Conservation (phyloP, 768 basidiomycete species). For the Tulasnella sp. region DNA sequence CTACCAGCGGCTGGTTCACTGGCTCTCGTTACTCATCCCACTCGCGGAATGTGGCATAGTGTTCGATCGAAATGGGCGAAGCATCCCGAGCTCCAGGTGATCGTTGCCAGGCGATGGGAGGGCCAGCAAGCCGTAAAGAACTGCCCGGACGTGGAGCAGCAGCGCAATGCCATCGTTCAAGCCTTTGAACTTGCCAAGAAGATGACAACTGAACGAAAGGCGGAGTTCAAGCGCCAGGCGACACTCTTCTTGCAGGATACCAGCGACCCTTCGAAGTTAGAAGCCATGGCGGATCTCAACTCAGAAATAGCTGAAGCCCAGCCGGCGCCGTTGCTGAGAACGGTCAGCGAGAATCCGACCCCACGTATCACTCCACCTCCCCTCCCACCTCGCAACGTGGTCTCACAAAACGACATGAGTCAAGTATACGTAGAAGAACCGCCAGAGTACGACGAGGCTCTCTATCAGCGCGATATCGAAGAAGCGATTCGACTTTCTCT, state of each 20-base stretch:
- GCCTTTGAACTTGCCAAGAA: conserved; percentile 49
- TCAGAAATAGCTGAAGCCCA: conserved; percentile 41
- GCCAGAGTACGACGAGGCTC: conserved; percentile 37
- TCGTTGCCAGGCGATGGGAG: conserved; percentile 48
- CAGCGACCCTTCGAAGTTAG: conserved; percentile 43
- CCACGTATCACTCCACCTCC: conserved; percentile 5
- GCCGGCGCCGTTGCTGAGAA: conserved; percentile 41
- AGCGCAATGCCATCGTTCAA: conserved; percentile 46
- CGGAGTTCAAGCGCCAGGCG: conserved; percentile 41
- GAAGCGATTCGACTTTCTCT: conserved; percentile 46
- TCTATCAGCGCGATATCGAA: conserved; percentile 43
- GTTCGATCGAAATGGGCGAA: conserved; percentile 43
- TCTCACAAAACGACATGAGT: not conserved
- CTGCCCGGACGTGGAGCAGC: conserved; percentile 38
- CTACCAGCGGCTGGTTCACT: conserved; percentile 43
- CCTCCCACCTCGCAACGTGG: not conserved
- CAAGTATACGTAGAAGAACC: conserved; percentile 38
- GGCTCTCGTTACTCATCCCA: conserved; percentile 45
- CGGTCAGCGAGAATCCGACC: conserved; percentile 35
- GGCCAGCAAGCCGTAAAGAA: conserved; percentile 47
- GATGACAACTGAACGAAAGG: conserved; percentile 37
- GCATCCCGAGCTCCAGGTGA: conserved; percentile 46
- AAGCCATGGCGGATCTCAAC: conserved; percentile 46
- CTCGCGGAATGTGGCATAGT: conserved; percentile 49
- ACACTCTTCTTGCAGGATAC: conserved; percentile 50